Evolutionary conservation across 1,284 basidiomycete species (phyloP), one percentile per base, ranked within the genome.

Genomic region (Cryptococcus sp.): DNA sequence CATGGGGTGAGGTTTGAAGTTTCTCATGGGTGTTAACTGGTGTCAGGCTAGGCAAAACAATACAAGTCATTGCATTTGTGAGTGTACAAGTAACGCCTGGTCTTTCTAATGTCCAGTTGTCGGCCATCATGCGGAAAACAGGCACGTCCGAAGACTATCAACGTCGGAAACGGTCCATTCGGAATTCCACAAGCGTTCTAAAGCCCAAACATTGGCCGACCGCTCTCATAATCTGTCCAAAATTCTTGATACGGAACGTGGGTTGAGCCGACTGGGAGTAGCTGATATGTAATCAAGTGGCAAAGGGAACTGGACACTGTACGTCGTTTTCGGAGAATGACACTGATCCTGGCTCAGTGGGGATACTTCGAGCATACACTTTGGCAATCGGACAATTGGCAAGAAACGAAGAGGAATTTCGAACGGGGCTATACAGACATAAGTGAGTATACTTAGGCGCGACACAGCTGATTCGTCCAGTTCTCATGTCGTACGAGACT

Each of bases 121-220:
- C 78, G 0, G 80, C 80, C 0, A 77, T 82, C 58, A 81, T 81
- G 80, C 62, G 66, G 13, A 80, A 80, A 63, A 78, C 70, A 0
- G 79, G 79, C 2, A 69, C 66, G 2, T 59, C 56, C 5, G 49
- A 46, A 0, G 78, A 79, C 50, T 56, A 64, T n/a, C 55, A 67
- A 4, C 63, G 74, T 13, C 62, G 71, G 35, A 76, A 71, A 47
- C 52, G 23, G 23, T 23, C 23, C 23, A 23, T 23, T 23, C 23
- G 23, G 23, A 23, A 23, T 23, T 44, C 31, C 37, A 58, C 5
- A 65, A 69, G 43, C 58, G 66, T 11, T 30, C 8, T 4, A 35
- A n/a, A 10, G 36, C 35, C 3, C 31, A 50, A 63, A 36, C 57
- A 67, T 41, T 75, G 73, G 73, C 67, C 72, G 3, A 76, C 76